Percentiles rank a stretch among this genome's conserved stretches.
phyloP scores from a whole-genome alignment of 2,329 filamentous ascomycete species.

The Rosellinia necatrix region DNA sequence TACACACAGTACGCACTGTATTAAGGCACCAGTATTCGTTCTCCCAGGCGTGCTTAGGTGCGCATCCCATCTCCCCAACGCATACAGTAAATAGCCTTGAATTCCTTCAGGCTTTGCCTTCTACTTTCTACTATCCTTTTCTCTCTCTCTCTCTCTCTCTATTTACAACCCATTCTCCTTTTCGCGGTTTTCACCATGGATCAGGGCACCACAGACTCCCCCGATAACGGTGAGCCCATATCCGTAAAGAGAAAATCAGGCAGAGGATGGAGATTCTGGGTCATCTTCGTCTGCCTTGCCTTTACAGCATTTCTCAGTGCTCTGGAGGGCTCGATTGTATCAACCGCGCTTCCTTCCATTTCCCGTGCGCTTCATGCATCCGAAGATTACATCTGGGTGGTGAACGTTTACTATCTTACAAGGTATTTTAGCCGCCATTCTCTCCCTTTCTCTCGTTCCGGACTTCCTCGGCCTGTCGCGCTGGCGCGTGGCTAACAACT shows the following conservation, averaged over 20 bases:
- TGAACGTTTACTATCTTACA: slow-evolving; percentile 28
- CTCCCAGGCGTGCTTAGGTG: too few relatives aligned
- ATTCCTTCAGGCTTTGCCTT: too few relatives aligned
- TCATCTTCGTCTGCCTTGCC: slow-evolving; percentile 18
- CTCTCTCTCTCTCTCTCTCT: too few relatives aligned
- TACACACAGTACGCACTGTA: too few relatives aligned
- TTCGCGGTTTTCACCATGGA: too few relatives aligned
- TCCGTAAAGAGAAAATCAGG: not conserved
- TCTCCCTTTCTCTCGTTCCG: not conserved
- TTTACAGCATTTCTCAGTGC: slow-evolving; percentile 25
- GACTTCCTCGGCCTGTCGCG: slow-evolving; percentile 10
- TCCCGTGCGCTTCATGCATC: slow-evolving; percentile 19
- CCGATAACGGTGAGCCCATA: too few relatives aligned
- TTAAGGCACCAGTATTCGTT: too few relatives aligned
- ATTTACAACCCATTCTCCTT: too few relatives aligned
- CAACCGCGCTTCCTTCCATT: slow-evolving; percentile 25
- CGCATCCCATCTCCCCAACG: too few relatives aligned
- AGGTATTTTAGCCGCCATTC: slow-evolving; percentile 27
- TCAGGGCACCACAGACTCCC: too few relatives aligned
- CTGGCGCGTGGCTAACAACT: not conserved
- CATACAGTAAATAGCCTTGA: too few relatives aligned
- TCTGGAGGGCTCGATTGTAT: slow-evolving; percentile 26
- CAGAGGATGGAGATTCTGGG: slow-evolving; percentile 22
- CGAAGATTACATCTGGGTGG: slow-evolving; percentile 27
- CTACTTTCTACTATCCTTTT: too few relatives aligned